Percentiles rank a stretch among this genome's conserved stretches.
Evolutionary conservation across 139 green algal genomes (phyloP).

Genomic region (Micractinium conductrix): DNA sequence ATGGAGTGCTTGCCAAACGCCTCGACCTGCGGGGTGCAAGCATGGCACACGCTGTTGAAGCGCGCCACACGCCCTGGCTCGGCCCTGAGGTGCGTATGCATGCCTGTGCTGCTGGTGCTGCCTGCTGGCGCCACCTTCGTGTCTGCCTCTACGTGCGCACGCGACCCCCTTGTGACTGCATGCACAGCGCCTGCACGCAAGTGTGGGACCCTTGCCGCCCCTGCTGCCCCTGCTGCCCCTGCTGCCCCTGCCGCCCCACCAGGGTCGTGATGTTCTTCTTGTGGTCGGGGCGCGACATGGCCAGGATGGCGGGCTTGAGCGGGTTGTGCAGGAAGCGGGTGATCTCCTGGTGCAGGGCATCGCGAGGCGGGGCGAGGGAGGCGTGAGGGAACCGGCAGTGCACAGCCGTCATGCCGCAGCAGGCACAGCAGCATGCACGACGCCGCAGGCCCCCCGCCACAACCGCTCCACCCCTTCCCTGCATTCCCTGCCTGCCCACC

Average conservation of each 20-base stretch:
- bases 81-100: neutral
- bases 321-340: slow-evolving; percentile 91
- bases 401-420: neutral
- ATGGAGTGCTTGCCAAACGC: slow-evolving; percentile 79
- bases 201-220: no score
- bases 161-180: no score
- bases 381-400: neutral
- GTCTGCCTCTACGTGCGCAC: no score
- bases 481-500: neutral
- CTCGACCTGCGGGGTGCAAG: slow-evolving; percentile 22
- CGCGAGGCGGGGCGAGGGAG: no score
- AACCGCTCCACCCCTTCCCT: neutral
- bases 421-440: neutral
- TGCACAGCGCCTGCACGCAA: neutral
- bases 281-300: slow-evolving; percentile 90
- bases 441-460: no score
- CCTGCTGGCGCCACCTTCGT: no score
- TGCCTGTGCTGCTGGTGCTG: no score
- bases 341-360: slow-evolving; percentile 56
- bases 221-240: no score
- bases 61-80: no score
- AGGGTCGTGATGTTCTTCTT: slow-evolving; percentile 99
- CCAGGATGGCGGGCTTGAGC: slow-evolving; percentile 93
- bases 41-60: no score
- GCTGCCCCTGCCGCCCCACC: slow-evolving; percentile 51